Conservation (phyloP, 108 stramenopile species). For the Schizochytrium sp. region DNA sequence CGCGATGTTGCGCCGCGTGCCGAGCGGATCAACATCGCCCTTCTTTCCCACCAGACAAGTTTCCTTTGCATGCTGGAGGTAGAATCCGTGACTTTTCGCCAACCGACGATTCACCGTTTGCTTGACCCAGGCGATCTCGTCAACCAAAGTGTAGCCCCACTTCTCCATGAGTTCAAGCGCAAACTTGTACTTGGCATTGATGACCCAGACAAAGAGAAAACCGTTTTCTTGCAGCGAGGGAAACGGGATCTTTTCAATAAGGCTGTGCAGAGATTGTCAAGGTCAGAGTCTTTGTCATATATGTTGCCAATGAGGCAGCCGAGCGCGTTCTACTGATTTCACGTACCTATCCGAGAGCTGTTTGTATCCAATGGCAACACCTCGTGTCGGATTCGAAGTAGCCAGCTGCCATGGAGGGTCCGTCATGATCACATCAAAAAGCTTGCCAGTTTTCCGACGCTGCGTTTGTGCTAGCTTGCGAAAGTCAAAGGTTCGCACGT, state of each 20-base stretch:
- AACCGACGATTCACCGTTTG: background rate
- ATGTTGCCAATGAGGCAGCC: background rate
- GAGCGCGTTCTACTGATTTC: background rate
- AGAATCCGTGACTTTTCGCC: constrained; percentile 1
- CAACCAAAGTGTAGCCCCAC: background rate
- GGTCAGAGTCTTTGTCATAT: background rate
- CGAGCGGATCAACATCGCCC: background rate
- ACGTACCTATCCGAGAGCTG: constrained; percentile 14
- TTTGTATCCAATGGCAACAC: constrained; percentile 6
- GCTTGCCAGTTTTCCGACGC: background rate
- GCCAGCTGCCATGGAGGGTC: constrained; percentile 8
- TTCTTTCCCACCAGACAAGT: background rate
- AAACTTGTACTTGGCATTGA: constrained; percentile 11
- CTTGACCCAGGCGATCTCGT: constrained; percentile 14
- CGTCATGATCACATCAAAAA: constrained; percentile 3
- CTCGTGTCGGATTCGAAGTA: background rate
- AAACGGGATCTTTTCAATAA: constrained; percentile 9
- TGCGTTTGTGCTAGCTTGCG: background rate
- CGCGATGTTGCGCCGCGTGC: background rate
- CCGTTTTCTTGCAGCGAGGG: background rate
- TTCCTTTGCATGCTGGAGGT: constrained; percentile 2
- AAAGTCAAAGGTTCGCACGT: constrained; percentile 4
- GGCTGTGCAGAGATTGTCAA: background rate
- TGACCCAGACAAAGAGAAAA: constrained; percentile 9
- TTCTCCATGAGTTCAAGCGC: constrained; percentile 14